Base-by-base conservation (phyloP, 2,329 filamentous ascomycete genomes). In the Chaetomiaceae sp. region DNA sequence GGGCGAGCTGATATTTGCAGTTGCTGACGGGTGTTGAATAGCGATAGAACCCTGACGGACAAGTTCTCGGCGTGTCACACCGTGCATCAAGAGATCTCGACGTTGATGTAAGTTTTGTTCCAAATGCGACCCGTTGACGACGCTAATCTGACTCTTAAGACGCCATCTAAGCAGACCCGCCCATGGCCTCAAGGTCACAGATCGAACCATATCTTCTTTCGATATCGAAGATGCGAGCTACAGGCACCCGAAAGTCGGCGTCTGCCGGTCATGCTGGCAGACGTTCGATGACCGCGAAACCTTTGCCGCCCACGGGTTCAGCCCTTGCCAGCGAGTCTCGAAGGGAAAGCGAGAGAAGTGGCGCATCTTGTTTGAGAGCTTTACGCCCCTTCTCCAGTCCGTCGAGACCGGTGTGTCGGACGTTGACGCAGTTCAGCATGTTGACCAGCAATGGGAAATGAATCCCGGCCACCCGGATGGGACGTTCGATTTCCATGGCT, bases 181-280 rank as follows among this genome's bases (percentile, higher is more conserved):
- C 14, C 66, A 68, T 53, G 55, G 58, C n/a, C 60, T 68, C 19
- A 42, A 47, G 5, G 60, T 66, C 10, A 56, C 53, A 7, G 53
- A 58, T 4, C 50, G 51, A 17, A 51, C 46, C 38, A 63, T 65
- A 5, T 64, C 64, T 2, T 67, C 65, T 4, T 68, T 68, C 52
- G 61, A 64, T 19, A 53, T 62, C 7, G 34, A 56, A 5, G 55
- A 58, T 8, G 54, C 60, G 6, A 58, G 47, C 3, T 58, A 54
- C 21, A 56, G 44, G 13, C 64, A 66, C 38, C 63, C 60, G 3
- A 57, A 56, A 21, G 61, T 61, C 9, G 66, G 64, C 1, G 53
- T 68, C 25, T 68, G 66, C 54, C 60, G 63, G 34, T 60, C 50
- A 21, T 68, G 66, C 55, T 68, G 66, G 66, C 49, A 47, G 17